Conservation (phyloP, 306 rosid genomes). For the Vachellia pachyceras region DNA sequence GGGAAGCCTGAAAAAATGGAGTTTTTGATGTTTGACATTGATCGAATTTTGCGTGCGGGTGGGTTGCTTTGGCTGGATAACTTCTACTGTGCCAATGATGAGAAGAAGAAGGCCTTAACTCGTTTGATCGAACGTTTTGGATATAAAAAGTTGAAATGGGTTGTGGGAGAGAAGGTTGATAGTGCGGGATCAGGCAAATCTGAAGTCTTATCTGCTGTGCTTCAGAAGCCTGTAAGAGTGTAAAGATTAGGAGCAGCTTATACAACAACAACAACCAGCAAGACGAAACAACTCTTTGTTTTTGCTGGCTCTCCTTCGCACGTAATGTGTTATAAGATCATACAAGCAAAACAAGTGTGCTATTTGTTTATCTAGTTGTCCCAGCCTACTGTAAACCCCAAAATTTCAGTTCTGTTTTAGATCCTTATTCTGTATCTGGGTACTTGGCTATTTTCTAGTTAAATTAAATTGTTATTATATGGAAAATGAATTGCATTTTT, state of each 20-base stretch:
- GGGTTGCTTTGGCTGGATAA: constrained; percentile 96
- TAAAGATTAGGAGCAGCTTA: constrained; percentile 40
- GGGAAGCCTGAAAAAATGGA: constrained; percentile 73
- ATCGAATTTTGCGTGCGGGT: constrained; percentile 72
- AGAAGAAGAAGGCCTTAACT: constrained; percentile 70
- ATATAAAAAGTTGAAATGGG: constrained; percentile 92
- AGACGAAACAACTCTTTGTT: constrained; percentile 48
- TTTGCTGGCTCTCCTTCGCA: constrained; percentile 34
- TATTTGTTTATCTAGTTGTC: constrained; percentile 30
- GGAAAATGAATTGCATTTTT: constrained; percentile 37
- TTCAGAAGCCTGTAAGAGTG: constrained; percentile 84
- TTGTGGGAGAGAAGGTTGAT: constrained; percentile 72
- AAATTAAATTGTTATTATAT: constrained; percentile 40
- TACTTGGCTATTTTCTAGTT: constrained; percentile 26
- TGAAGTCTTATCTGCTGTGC: constrained; percentile 76
- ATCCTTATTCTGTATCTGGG: constrained; percentile 34
- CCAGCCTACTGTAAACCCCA: no score
- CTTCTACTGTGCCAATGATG: constrained; percentile 68
- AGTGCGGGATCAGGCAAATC: constrained; percentile 57
- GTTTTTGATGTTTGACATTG: constrained; percentile 88
- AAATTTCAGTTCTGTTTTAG: constrained; percentile 34
- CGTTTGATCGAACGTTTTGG: constrained; percentile 88
- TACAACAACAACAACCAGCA: constrained; percentile 16
- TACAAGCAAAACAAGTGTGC: constrained; percentile 52
- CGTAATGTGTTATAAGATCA: constrained; percentile 17